These are phyloP conservation scores for Middelhovenomyces tepae DNA, from an alignment of 805 yeast species.

Conservation along the genomic window DNA sequence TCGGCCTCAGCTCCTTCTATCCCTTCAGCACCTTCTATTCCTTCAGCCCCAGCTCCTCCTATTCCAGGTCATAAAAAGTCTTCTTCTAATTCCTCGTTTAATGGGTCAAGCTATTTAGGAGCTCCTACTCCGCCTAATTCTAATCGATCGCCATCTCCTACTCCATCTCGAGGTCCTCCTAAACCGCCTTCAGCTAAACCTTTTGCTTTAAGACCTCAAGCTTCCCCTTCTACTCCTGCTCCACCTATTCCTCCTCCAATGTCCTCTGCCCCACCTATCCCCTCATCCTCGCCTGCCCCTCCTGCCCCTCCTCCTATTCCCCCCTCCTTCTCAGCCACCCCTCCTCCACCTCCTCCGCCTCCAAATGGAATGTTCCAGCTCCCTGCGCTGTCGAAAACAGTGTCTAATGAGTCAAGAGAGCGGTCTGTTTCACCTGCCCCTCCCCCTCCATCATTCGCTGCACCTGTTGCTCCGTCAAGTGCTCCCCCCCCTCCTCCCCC, in stretches of 20 bases:
- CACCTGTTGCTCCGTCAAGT: conserved; percentile 6
- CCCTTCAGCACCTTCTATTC: conserved; percentile 19
- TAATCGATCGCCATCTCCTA: conserved; percentile 2
- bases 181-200: conserved; percentile 8
- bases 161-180: conserved; percentile 5
- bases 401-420: too few species aligned
- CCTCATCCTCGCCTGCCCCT: conserved; percentile 27
- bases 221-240: conserved; percentile 7
- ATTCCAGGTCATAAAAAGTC: conserved; percentile 9
- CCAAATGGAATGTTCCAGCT: too few species aligned
- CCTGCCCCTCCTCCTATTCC: conserved; percentile 15
- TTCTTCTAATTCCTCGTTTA: conserved; percentile 8
- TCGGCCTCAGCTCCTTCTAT: conserved; percentile 24
- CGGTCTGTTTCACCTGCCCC: too few species aligned
- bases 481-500: conserved; percentile 6
- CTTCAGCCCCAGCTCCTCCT: conserved; percentile 10
- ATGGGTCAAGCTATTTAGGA: conserved; percentile 11
- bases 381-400: too few species aligned
- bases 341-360: conserved; percentile 23
- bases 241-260: conserved; percentile 18
- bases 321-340: conserved; percentile 12
- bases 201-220: conserved; percentile 11
- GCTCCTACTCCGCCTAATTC: conserved; percentile 9
- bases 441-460: conserved; percentile 20
- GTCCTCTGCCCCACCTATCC: conserved; percentile 21